Evolutionary conservation across 2,329 filamentous ascomycete species (phyloP), one percentile per base, ranked within the genome.

Genomic region (Talaromyces sp.): DNA sequence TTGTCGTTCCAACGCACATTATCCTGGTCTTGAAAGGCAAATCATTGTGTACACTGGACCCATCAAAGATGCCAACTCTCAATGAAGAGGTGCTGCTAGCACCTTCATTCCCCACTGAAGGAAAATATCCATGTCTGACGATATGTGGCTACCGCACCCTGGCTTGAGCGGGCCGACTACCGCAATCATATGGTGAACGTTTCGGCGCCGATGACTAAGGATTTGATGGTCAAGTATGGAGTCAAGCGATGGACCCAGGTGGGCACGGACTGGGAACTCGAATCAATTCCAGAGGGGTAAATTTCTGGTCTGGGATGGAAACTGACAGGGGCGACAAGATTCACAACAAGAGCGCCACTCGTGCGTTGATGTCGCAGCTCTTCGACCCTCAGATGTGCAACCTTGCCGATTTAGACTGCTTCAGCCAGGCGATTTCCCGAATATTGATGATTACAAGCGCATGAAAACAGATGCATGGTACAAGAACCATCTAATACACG

Each of bases 401-500:
- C 59, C n/a, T 83, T 3, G 80, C 81, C 5, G 79, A 83, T 66
- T 84, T 76, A 65, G 82, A 84, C 71, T 83, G 80, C 69, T 82
- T 84, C 68, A 82, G 78, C 56, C 82, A 84, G 69, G 79, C 82
- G 0, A 73, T 83, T 0, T 84, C 68, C 67, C 77, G 64, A 72
- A 66, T 47, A 61, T 85, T 1, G 79, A 83, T 4, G 76, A 82
- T 65, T 85, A 81, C 70, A 80, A 80, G 69, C 68, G 71, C 7
- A 81, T 85, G 76, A 83, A 84, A 69, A 63, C 78, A 15, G 83
- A 85, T 70, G 79, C 81, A 2, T 83, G 74, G 73, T 85, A 82
- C 68, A 80, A 81, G 72, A 69, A 82, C 67, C 73, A 81, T 65
- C 66, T 85, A n/a, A 68, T 77, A 0, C 69, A 69, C 1, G 82